phyloP scores from a whole-genome alignment of 2,329 filamentous ascomycete species.

The Aspergillus sp. region DNA sequence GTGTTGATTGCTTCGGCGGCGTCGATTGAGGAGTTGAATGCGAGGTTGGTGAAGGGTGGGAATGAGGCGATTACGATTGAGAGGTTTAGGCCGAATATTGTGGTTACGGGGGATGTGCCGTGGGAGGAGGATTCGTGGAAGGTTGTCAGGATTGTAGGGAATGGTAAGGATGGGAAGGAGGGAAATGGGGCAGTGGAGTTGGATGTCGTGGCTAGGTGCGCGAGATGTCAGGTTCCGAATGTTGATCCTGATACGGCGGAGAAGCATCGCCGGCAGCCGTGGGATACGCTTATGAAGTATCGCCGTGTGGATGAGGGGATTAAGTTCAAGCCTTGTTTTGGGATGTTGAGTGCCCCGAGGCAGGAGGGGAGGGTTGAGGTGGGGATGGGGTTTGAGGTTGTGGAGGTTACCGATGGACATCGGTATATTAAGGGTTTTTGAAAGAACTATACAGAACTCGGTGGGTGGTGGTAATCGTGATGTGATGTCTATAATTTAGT shows the following conservation, averaged over 20 bases:
- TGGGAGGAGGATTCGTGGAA: constrained; percentile 69
- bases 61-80: constrained; percentile 59
- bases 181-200: constrained; percentile 40
- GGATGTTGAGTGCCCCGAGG: constrained; percentile 64
- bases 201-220: constrained; percentile 62
- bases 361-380: constrained; percentile 58
- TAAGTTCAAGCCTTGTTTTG: constrained; percentile 67
- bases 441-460: neutral
- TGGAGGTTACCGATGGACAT: constrained; percentile 60
- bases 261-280: constrained; percentile 61
- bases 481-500: too few species aligned
- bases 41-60: constrained; percentile 47
- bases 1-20: constrained; percentile 58
- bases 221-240: constrained; percentile 65
- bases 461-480: neutral
- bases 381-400: constrained; percentile 61
- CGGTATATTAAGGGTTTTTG: constrained; percentile 51
- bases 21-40: constrained; percentile 61
- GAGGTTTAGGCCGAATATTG: constrained; percentile 65
- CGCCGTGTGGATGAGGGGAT: constrained; percentile 61
- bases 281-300: constrained; percentile 64
- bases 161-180: neutral
- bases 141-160: constrained; percentile 45
- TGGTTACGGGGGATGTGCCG: constrained; percentile 57
- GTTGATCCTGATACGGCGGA: constrained; percentile 64